Conservation (phyloP, 495 filamentous ascomycete genomes). For the Chlorociboria aeruginascens region DNA sequence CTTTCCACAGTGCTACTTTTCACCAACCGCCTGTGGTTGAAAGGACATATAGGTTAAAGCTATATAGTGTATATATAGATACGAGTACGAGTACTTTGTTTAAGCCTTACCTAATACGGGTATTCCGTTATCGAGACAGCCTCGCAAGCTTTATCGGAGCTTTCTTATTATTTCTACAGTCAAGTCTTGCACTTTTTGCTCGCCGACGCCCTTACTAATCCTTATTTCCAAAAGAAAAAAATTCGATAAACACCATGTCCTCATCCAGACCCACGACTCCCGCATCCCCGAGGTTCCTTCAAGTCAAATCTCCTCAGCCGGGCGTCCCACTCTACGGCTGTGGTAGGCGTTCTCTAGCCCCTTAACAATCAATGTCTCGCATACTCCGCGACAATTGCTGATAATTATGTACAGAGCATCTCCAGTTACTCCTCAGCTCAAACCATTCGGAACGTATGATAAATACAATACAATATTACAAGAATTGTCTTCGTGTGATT, state of each 20-base stretch:
- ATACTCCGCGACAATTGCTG: not conserved
- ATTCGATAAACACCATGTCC: slow-evolving; percentile 7
- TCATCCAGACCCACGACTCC: slow-evolving; percentile 25
- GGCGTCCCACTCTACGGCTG: slow-evolving; percentile 42
- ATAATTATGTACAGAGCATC: slow-evolving; percentile 33
- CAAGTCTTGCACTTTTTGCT: not conserved
- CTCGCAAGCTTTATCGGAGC: too few relatives aligned
- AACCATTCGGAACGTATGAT: slow-evolving; percentile 32
- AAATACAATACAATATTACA: slow-evolving; percentile 40
- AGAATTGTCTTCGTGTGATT: slow-evolving; percentile 36
- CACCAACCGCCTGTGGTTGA: too few relatives aligned
- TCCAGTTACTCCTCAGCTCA: slow-evolving; percentile 38
- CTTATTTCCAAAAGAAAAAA: not conserved
- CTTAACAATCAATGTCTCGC: slow-evolving; percentile 7
- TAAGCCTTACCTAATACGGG: too few relatives aligned
- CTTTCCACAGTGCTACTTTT: too few relatives aligned
- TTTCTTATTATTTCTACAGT: too few relatives aligned
- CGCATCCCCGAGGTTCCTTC: slow-evolving; percentile 37
- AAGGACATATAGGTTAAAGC: too few relatives aligned
- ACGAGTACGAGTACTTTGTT: too few relatives aligned
- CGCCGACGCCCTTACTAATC: not conserved
- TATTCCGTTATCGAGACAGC: too few relatives aligned
- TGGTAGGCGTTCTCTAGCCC: slow-evolving; percentile 25
- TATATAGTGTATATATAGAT: too few relatives aligned
- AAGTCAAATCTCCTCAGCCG: slow-evolving; percentile 36